A percentile compares a stretch with the other conserved stretches of the same genome.
phyloP scores from a whole-genome alignment of 495 filamentous ascomycete genomes.

The Aspergillus kassunensis region DNA sequence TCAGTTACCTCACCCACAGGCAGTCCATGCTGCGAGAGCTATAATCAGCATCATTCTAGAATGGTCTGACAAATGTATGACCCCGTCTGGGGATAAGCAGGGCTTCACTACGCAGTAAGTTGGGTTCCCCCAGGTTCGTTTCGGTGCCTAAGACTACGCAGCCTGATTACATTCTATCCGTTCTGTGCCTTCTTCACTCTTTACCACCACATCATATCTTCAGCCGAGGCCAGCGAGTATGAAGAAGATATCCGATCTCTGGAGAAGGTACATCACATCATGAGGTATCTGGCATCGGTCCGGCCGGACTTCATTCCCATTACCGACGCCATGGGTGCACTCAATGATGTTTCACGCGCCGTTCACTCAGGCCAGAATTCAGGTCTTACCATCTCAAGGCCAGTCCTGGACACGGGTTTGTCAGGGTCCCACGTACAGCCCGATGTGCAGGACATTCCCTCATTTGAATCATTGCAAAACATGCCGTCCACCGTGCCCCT shows the following conservation, averaged over 20 bases:
- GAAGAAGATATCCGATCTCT: neutral
- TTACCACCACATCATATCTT: slow-evolving; percentile 1
- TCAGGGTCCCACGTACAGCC: too few relatives aligned
- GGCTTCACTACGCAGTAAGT: neutral
- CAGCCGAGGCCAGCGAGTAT: neutral
- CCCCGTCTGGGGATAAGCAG: neutral
- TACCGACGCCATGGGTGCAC: neutral
- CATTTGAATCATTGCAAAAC: neutral
- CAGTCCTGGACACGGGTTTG: too few relatives aligned
- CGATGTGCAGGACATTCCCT: neutral
- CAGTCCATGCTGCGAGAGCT: neutral
- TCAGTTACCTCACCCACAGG: neutral
- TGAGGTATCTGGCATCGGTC: neutral
- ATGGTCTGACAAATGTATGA: neutral
- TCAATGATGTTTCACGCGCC: slow-evolving; percentile 4
- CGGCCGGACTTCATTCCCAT: slow-evolving; percentile 8
- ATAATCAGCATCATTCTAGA: neutral
- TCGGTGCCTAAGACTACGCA: neutral
- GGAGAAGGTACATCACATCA: neutral
- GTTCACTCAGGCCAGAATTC: neutral
- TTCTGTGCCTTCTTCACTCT: slow-evolving; percentile 13
- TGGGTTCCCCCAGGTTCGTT: neutral
- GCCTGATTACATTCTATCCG: slow-evolving; percentile 9
- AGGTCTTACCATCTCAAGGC: neutral
- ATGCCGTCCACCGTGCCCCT: neutral